Percentiles rank a stretch among this genome's conserved stretches.
These are phyloP conservation scores for Dryas octopetala DNA, from an alignment of 306 rosid genomes.

Conservation along the genomic window DNA sequence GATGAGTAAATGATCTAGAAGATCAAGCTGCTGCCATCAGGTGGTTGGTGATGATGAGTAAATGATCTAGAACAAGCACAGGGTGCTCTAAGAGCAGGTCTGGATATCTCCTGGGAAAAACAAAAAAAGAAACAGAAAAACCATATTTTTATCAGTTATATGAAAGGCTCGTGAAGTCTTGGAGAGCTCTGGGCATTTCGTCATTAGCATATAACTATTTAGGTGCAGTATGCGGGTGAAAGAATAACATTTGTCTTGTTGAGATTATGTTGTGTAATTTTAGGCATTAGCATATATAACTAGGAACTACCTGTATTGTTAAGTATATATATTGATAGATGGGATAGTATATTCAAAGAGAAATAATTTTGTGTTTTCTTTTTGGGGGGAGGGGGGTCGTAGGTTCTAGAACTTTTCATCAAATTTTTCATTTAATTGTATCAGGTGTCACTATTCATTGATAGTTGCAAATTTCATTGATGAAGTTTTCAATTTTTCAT, in stretches of 20 bases:
- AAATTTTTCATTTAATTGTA: no score
- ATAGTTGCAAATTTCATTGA: neutral
- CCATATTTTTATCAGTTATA: neutral
- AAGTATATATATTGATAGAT: no score
- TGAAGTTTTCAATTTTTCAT: no score
- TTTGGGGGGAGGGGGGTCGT: no score
- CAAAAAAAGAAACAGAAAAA: neutral
- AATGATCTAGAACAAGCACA: neutral
- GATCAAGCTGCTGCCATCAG: slow-evolving; percentile 53
- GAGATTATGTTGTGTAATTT: neutral
- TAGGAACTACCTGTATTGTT: neutral
- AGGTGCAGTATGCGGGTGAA: neutral
- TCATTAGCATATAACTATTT: neutral
- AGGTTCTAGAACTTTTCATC: no score
- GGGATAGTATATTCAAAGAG: no score
- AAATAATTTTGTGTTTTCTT: no score
- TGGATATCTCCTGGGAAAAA: neutral
- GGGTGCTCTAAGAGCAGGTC: neutral
- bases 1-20: slow-evolving; percentile 18
- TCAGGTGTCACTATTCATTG: no score
- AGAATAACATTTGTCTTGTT: neutral
- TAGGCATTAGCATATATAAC: neutral
- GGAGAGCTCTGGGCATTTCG: neutral
- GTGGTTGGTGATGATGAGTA: slow-evolving; percentile 28
- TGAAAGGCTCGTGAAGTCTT: neutral